These are phyloP conservation scores for Sphagnum fallax DNA, from an alignment of 228 moss, liverwort and hornwort species.

Conservation along the genomic window DNA sequence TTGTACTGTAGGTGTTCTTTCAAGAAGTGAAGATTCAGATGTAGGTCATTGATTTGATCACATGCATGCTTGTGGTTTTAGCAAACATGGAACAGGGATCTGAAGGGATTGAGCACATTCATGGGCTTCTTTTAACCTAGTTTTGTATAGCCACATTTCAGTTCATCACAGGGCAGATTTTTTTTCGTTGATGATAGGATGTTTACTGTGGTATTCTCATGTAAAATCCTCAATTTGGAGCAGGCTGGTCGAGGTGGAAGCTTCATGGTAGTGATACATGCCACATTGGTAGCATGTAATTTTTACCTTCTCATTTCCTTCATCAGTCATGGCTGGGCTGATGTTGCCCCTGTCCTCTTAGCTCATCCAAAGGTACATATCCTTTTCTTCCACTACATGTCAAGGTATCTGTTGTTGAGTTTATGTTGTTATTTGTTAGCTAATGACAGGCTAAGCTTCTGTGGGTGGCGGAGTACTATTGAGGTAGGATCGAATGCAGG, in stretches of 20 bases:
- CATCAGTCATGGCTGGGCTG: slow-evolving; percentile 90
- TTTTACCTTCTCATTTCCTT: slow-evolving; percentile 91
- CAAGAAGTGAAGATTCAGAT: slow-evolving; percentile 92
- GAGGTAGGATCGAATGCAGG: slow-evolving; percentile 1
- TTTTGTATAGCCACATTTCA: too few relatives aligned
- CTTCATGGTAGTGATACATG: slow-evolving; percentile 82
- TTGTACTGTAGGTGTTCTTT: slow-evolving; percentile 55
- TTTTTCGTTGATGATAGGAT: too few relatives aligned
- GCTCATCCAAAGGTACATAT: slow-evolving; percentile 82
- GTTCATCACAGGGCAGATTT: too few relatives aligned
- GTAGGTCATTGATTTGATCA: slow-evolving; percentile 94
- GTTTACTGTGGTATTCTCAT: too few relatives aligned
- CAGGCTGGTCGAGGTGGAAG: slow-evolving; percentile 91
- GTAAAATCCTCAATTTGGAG: neutral
- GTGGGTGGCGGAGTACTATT: too few relatives aligned
- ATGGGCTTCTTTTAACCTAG: too few relatives aligned
- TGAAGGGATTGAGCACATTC: neutral
- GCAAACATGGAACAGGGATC: slow-evolving; percentile 91
- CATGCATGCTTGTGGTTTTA: slow-evolving; percentile 94
- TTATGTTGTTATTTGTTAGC: too few relatives aligned
- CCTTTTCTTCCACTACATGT: neutral
- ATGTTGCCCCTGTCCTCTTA: slow-evolving; percentile 87
- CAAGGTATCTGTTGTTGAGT: too few relatives aligned
- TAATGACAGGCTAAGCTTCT: too few relatives aligned
- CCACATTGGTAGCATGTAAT: slow-evolving; percentile 88